Base-by-base conservation (phyloP, 2,329 filamentous ascomycete genomes). In the Penicillium paneum region DNA sequence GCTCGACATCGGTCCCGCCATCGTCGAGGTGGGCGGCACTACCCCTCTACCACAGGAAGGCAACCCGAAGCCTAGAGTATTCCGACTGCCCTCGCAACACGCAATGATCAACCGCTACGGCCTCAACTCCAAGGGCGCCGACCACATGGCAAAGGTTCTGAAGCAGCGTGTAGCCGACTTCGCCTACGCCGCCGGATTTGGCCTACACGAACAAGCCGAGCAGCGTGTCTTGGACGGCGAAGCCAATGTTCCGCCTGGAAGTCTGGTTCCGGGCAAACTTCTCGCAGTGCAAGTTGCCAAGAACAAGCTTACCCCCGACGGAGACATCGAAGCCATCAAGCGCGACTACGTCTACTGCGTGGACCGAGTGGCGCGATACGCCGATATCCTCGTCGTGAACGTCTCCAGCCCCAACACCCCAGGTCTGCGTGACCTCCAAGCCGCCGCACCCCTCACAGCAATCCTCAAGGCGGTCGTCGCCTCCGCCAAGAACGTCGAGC, bases 351-450 rank as follows among this genome's bases (percentile, higher is more conserved):
- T 94, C n/a, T 90, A 89, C 72, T 96, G 93, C 66, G 92, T 97
- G 3, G 80, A 88, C 51, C 82, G 86, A 42, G 78, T 99, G 35
- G 94, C 88, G 4, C 87, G 82, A 47, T 99, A 96, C 70, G 91
- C 94, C 11, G 94, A 99, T 67, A 88, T 99, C 34, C 78, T 99
- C n/a, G 93, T 97, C 8, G 94, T 99, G 68, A 99, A 99, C 67
- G 94, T 99, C 46, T 96, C 91, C 67, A 95, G 90, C 64, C 94
- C 94, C 24, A 99, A 99, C 76, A 97, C 93, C 0, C 93, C 93
- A 0, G 93, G 94, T 0, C 81, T 97, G 45, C 85, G 94, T 24
- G 88, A 91, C 52, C 79, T 99, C 35, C 94, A 99, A 75, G 89
- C 89, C 2, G 83, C 87, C 0, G 91, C 89, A 61, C 93, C 92